phyloP scores from a whole-genome alignment of 129 eudicot species.

The Flaveria bidentis region DNA sequence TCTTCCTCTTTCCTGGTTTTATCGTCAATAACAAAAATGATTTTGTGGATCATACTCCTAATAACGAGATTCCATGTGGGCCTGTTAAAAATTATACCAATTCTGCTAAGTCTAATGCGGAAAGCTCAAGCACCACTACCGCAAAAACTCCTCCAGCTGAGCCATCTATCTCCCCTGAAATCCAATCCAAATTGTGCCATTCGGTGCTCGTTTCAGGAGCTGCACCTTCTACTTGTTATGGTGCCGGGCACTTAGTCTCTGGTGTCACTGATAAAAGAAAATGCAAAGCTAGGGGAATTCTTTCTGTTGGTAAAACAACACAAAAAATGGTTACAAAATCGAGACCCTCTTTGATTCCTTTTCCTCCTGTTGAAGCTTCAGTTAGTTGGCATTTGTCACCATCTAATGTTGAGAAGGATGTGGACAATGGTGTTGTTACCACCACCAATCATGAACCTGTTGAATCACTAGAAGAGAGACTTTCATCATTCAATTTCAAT shows the following conservation, averaged over 20 bases:
- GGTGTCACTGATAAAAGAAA: conserved; percentile 74
- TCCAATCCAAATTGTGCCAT: conserved; percentile 52
- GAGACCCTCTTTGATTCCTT: conserved; percentile 55
- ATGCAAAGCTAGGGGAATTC: conserved; percentile 77
- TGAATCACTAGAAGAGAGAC: conserved; percentile 28
- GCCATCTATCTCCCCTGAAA: conserved; percentile 87
- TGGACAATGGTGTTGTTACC: conserved; percentile 13
- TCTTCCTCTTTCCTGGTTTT: conserved; percentile 30
- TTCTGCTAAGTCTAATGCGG: conserved; percentile 25
- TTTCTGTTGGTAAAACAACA: conserved; percentile 45
- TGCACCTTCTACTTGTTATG: conserved; percentile 64
- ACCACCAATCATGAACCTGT: conserved; percentile 13
- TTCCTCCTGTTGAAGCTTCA: conserved; percentile 80
- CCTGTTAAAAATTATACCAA: conserved; percentile 34
- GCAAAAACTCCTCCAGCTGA: conserved; percentile 72
- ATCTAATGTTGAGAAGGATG: conserved; percentile 36
- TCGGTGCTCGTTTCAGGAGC: conserved; percentile 43
- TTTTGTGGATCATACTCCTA: conserved; percentile 55
- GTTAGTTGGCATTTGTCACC: conserved; percentile 78
- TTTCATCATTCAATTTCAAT: conserved; percentile 17
- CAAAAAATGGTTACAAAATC: conserved; percentile 24
- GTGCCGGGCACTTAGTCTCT: conserved; percentile 75
- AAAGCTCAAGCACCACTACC: conserved; percentile 31
- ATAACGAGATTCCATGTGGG: conserved; percentile 43
- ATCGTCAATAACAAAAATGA: conserved; percentile 22